A percentile compares a stretch with the other conserved stretches of the same genome.
Conservation (phyloP, 345 rosid genomes). For the Excoecaria agallocha region DNA sequence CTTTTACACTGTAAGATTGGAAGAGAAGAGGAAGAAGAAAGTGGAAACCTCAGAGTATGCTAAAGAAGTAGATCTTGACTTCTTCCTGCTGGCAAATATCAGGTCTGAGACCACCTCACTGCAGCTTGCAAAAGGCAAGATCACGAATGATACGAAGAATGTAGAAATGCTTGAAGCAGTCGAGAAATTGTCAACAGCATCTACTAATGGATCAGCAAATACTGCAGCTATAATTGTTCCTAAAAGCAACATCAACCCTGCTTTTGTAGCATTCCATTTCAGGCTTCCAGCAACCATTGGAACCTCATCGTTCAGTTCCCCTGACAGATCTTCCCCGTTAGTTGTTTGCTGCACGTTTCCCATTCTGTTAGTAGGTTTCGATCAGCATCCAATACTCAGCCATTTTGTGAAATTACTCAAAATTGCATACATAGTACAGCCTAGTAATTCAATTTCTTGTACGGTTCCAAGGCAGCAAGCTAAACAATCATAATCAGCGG, state of each 20-base stretch:
- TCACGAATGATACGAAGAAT: conserved; percentile 86
- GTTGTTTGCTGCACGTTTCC: conserved; percentile 52
- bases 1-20: neutral
- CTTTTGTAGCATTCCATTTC: conserved; percentile 52
- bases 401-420: neutral
- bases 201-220: conserved; percentile 90
- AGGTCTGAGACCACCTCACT: conserved; percentile 88
- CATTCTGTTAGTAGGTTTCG: neutral
- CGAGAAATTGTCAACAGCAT: conserved; percentile 78
- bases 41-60: conserved; percentile 78
- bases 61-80: conserved; percentile 64
- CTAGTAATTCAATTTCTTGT: no score
- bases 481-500: no score
- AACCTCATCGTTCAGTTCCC: conserved; percentile 47
- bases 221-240: conserved; percentile 81
- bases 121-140: conserved; percentile 79
- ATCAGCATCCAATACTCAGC: neutral
- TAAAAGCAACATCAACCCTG: conserved; percentile 51
- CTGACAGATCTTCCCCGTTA: neutral
- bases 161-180: conserved; percentile 78
- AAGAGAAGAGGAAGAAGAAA: neutral
- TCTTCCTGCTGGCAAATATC: conserved; percentile 70
- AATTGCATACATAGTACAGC: no score
- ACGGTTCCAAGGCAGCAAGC: no score
- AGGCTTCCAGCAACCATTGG: conserved; percentile 26